phyloP scores from a whole-genome alignment of 306 rosid genomes.

The Crataegus laevigata region DNA sequence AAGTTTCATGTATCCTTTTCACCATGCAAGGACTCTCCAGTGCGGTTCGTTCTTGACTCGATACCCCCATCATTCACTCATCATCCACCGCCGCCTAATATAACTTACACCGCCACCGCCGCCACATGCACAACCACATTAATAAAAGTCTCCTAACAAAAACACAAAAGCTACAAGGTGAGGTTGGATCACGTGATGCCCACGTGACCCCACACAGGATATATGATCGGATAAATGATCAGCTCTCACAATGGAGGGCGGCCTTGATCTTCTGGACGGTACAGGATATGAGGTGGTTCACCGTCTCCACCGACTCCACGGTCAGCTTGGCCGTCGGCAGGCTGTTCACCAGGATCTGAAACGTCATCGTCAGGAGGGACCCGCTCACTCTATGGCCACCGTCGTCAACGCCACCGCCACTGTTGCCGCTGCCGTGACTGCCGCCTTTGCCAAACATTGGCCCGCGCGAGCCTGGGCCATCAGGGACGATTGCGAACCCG shows the following conservation, averaged over 20 bases:
- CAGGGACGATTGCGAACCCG: slow-evolving; percentile 79
- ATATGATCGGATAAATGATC: background rate
- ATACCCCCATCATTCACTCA: slow-evolving; percentile 38
- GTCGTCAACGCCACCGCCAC: slow-evolving; percentile 14
- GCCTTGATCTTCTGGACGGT: slow-evolving; percentile 91
- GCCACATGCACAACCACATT: slow-evolving; percentile 12
- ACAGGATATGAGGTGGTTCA: slow-evolving; percentile 82
- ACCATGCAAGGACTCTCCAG: slow-evolving; percentile 35
- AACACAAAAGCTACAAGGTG: background rate
- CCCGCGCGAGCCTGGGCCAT: slow-evolving; percentile 61
- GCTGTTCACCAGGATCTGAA: slow-evolving; percentile 88
- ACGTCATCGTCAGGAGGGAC: slow-evolving; percentile 84
- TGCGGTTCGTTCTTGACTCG: slow-evolving; percentile 99
- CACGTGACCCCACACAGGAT: background rate
- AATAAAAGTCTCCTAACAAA: background rate
- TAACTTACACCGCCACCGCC: background rate
- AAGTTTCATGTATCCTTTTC: background rate
- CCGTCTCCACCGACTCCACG: slow-evolving; percentile 94
- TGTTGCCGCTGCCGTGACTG: background rate
- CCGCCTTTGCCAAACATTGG: background rate
- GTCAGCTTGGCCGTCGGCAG: slow-evolving; percentile 89
- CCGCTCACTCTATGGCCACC: slow-evolving; percentile 36
- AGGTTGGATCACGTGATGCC: background rate
- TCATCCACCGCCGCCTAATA: background rate
- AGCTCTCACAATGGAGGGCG: slow-evolving; percentile 71